Conservation (phyloP, 805 yeast species). For the Cyberlindnera mississippiensis region DNA sequence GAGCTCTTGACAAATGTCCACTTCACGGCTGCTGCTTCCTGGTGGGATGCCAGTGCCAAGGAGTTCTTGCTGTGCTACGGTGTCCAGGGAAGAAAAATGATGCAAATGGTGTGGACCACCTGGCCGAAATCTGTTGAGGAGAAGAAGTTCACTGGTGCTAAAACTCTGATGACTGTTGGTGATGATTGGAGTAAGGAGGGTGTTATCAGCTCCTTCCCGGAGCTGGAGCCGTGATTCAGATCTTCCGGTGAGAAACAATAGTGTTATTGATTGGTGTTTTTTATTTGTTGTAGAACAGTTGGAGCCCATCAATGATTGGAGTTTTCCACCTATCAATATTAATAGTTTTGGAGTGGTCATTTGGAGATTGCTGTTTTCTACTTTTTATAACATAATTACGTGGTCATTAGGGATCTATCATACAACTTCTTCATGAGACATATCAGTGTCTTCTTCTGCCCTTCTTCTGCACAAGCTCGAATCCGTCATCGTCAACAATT, state of each 20-base stretch:
- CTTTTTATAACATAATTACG: no score
- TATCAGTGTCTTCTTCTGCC: slow-evolving; percentile 44
- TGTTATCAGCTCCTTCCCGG: not conserved
- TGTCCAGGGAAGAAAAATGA: slow-evolving; percentile 61
- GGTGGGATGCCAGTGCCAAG: slow-evolving; percentile 87
- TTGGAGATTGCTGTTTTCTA: no score
- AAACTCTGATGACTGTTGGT: slow-evolving; percentile 68
- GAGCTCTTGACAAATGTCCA: slow-evolving; percentile 61
- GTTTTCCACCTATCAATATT: no score
- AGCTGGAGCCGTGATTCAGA: not conserved
- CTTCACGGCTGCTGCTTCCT: slow-evolving; percentile 64
- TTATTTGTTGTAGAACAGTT: no score
- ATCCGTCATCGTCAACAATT: slow-evolving; percentile 89
- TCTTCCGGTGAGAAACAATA: no score
- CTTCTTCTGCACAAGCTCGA: slow-evolving; percentile 77
- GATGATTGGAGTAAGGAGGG: slow-evolving; percentile 61
- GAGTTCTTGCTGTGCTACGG: slow-evolving; percentile 59
- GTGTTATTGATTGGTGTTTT: no score
- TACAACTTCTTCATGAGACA: not conserved
- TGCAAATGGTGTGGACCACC: slow-evolving; percentile 40
- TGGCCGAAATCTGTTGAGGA: slow-evolving; percentile 55
- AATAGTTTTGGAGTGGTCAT: no score
- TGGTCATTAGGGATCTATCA: not conserved
- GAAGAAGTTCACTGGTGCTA: slow-evolving; percentile 67
- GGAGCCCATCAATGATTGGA: no score